A percentile compares a stretch with the other conserved stretches of the same genome.
These are phyloP conservation scores for Schoenoplectus triqueter DNA, from an alignment of 202 grass and related monocot genomes.

Conservation along the genomic window DNA sequence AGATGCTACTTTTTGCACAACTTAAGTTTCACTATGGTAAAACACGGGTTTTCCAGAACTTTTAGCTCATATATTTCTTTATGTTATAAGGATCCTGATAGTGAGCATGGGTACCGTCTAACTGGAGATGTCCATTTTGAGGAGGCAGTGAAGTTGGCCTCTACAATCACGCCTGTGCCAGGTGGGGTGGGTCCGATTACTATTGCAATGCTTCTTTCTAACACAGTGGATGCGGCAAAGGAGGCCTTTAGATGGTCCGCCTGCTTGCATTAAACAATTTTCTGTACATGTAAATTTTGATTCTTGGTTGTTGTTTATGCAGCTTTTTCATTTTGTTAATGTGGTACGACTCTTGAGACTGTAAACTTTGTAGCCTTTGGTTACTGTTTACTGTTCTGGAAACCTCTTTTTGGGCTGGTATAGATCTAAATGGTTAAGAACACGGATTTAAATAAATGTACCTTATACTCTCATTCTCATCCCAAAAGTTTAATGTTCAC, in stretches of 20 bases:
- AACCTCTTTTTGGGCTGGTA: not conserved
- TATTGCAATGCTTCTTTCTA: conserved; percentile 85
- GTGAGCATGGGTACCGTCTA: conserved; percentile 74
- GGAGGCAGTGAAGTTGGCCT: conserved; percentile 74
- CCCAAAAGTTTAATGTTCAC: not conserved
- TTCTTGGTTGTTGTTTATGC: conserved; percentile 21
- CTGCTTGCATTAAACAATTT: conserved; percentile 28
- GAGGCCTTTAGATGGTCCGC: conserved; percentile 45
- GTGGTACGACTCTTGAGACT: not conserved
- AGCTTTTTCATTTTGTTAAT: not conserved
- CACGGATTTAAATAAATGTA: not conserved
- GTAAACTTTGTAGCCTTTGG: not conserved
- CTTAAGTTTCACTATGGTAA: not conserved
- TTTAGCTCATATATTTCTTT: not conserved
- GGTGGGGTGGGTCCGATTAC: conserved; percentile 89
- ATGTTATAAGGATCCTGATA: conserved; percentile 63
- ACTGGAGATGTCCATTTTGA: conserved; percentile 88
- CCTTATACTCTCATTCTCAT: not conserved
- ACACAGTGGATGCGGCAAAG: conserved; percentile 78
- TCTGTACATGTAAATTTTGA: conserved; percentile 48
- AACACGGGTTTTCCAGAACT: not conserved
- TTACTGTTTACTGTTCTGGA: not conserved
- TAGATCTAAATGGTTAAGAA: not conserved
- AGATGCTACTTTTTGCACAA: not conserved
- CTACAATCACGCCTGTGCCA: conserved; percentile 89